A percentile compares a stretch with the other conserved stretches of the same genome.
phyloP scores from a whole-genome alignment of 257 asterid species.

The Scutellaria minor region DNA sequence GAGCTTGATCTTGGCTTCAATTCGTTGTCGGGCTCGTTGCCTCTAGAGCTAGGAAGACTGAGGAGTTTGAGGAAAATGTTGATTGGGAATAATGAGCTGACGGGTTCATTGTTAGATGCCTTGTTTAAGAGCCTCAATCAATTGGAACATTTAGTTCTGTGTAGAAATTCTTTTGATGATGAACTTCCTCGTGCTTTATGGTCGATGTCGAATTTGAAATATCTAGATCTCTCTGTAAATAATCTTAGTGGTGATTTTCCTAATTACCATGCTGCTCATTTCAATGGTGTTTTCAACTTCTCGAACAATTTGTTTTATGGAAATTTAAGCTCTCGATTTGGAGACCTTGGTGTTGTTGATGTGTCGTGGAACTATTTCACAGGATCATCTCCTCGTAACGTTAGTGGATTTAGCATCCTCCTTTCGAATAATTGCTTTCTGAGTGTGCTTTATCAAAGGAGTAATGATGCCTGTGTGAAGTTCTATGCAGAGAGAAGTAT shows the following conservation, averaged over 20 bases:
- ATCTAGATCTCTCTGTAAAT: constrained; percentile 64
- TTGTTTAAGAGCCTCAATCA: constrained; percentile 37
- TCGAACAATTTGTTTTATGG: constrained; percentile 69
- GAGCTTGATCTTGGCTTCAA: constrained; percentile 66
- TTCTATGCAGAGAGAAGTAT: constrained; percentile 51
- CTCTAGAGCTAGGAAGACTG: constrained; percentile 47
- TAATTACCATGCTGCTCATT: constrained; percentile 4
- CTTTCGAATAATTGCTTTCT: constrained; percentile 54
- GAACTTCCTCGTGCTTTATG: constrained; percentile 45
- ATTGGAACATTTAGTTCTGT: constrained; percentile 43
- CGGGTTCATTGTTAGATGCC: constrained; percentile 43
- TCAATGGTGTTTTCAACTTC: constrained; percentile 54
- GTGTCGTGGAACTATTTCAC: constrained; percentile 58
- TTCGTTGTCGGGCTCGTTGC: constrained; percentile 53
- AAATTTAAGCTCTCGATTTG: constrained; percentile 39
- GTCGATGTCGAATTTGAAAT: constrained; percentile 42
- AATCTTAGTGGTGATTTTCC: constrained; percentile 60
- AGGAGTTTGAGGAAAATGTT: constrained; percentile 44
- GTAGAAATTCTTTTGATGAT: constrained; percentile 44
- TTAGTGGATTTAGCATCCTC: background rate
- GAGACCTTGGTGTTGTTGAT: constrained; percentile 42
- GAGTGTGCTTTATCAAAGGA: constrained; percentile 44
- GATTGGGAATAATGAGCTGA: constrained; percentile 52
- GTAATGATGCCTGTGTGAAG: constrained; percentile 37
- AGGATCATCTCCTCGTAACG: constrained; percentile 49